Base-by-base conservation (phyloP, 345 rosid species). In the Turritis glabra region DNA sequence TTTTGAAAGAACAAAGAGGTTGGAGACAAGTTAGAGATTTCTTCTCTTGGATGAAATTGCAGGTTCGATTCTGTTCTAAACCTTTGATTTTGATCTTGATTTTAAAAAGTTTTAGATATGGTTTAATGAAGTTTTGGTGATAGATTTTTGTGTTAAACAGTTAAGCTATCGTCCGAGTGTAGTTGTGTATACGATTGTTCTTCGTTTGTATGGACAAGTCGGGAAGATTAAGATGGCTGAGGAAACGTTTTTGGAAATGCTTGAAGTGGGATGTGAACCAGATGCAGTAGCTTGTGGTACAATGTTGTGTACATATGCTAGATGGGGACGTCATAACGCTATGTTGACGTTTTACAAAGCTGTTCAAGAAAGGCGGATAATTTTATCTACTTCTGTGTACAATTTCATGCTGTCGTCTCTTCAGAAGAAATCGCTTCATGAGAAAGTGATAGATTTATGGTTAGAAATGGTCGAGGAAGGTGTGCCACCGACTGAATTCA, bases 281-380 rank as follows among this genome's bases (percentile, higher is more conserved):
- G 98, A 93, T 74, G 90, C 86, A 70, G 88, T 93, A 67, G 98
- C 97, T 77, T 93, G 94, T 61, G 98, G 98, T 64, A 91, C 97
- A 7, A 88, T 93, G 92, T 66, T 93, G 62, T 93, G 98, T 80
- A 77, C 94, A 5, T 93, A 93, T 75, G 98, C 98, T 4, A 85
- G 97, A 81, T 93, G 98, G 98, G 98, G 96, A 22, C 85, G 82
- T 30, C 97, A 89, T 67, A 85, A 80, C 62, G 89, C 94, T 46
- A 91, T 93, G 98, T 43, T 87, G 65, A 82, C 90, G 0, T 89
- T 91, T 77, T 83, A 84, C 77, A 82, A 92, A 61, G 97, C 96
- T 8, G 82, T 91, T 55, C 78, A 85, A 76, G 96, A 89, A 64
- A 84, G 98, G 66, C 79, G 82, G 27, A 60, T 93, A 2, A 7